Evolutionary conservation across 106 monocot species (phyloP).

Genomic region (Chionographis japonica): DNA sequence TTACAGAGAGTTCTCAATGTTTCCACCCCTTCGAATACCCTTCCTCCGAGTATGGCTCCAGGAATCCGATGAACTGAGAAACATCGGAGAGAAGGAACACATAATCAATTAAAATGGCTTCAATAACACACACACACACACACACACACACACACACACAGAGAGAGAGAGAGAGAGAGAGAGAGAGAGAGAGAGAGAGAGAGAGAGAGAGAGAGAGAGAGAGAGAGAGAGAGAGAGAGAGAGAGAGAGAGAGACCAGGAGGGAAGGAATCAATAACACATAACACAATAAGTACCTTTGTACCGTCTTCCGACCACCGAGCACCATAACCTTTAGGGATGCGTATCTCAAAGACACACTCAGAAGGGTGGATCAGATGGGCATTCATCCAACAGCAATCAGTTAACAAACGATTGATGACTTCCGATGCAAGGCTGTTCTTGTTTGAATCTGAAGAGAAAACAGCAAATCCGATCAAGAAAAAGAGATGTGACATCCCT

Average conservation of each 20-base stretch:
- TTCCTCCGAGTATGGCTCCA: conserved; percentile 70
- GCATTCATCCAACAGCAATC: conserved; percentile 85
- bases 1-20: conserved; percentile 20
- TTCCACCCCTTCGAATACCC: conserved; percentile 67
- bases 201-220: no score
- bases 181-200: no score
- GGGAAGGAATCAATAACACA: no score
- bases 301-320: conserved; percentile 83
- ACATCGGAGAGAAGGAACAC: neutral
- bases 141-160: no score
- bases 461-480: neutral
- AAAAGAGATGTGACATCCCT: neutral
- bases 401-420: conserved; percentile 39
- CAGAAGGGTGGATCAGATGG: conserved; percentile 48
- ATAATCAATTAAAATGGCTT: neutral
- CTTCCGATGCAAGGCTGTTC: conserved; percentile 53
- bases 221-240: no score
- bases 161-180: no score
- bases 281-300: conserved; percentile 35
- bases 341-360: conserved; percentile 70
- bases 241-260: no score
- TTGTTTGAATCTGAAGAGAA: conserved; percentile 58
- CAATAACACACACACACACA: no score
- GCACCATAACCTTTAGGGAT: conserved; percentile 83
- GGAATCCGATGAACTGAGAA: conserved; percentile 78